A percentile compares a stretch with the other conserved stretches of the same genome.
Evolutionary conservation across 495 filamentous ascomycete genomes (phyloP).

Genomic region (Talaromyces liani): DNA sequence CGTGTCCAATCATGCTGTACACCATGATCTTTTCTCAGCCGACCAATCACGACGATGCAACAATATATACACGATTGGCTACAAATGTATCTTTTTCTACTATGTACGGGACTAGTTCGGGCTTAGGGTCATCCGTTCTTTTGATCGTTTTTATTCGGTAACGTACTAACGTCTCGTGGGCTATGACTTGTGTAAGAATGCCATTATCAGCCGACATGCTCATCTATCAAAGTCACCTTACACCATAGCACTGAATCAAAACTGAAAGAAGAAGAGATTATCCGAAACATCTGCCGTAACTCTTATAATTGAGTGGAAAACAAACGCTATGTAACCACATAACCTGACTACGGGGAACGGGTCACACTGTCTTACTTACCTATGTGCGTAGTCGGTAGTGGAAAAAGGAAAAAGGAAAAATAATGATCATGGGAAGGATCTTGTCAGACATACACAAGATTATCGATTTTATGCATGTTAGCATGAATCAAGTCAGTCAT

Average conservation of each 20-base stretch:
- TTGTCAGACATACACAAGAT: not conserved
- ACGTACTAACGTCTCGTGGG: not conserved
- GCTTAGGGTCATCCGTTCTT: not conserved
- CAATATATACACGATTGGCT: not conserved
- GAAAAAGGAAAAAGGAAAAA: not conserved
- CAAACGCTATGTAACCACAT: not conserved
- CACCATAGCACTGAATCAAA: not conserved
- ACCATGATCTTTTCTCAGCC: not conserved
- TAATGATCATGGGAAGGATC: not conserved
- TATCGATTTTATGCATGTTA: not conserved
- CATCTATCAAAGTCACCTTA: not conserved
- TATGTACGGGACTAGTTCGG: not conserved
- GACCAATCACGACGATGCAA: not conserved
- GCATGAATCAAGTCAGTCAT: not conserved
- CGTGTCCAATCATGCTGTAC: not conserved
- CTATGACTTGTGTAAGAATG: not conserved
- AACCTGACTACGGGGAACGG: not conserved
- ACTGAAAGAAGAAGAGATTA: not conserved
- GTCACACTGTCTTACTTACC: not conserved
- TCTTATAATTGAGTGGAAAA: not conserved
- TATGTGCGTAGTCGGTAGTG: not conserved
- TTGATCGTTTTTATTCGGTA: not conserved
- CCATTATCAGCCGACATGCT: not conserved
- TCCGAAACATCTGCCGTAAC: not conserved
- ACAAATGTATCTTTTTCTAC: not conserved